Base-by-base conservation (phyloP, 2,329 filamentous ascomycete species). In the Neofusicoccum sp. region DNA sequence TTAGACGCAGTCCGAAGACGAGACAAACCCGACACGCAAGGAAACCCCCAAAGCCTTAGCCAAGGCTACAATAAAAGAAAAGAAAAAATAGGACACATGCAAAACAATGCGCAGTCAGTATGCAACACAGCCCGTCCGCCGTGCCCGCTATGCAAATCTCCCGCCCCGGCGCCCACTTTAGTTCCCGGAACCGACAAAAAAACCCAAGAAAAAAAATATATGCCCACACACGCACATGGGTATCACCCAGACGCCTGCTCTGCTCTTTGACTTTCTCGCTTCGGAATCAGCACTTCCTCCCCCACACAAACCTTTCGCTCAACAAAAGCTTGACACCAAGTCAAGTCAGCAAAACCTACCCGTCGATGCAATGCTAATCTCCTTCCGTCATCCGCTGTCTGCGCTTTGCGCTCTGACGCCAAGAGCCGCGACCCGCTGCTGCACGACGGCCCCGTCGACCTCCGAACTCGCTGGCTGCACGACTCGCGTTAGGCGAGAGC, bases 161-260 rank as follows among this genome's bases (percentile, higher is more conserved):
- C 30, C 38, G 34, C n/a, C 26, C 24, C 6, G 31, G 20, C 24
- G 34, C 34, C 48, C 26, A 20, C 5, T n/a, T 28, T 45, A 30
- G 16, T 14, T 30, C 30, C 14, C 36, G 36, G 36, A 40, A 40
- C 36, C 36, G 36, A 40, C 36, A 6, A 14, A 40, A 40, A 40
- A 40, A 14, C 34, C 48, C 33, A 14, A 28, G 12, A 14, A 34
- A 51, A 51, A 40, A 7, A 48, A 48, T 33, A 56, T 56, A 38
- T n/a, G 28, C 38, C 38, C 38, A 48, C 36, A 56, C 51, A 56
- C 51, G 51, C 51, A 56, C 26, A 56, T 43, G 41, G 54, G 54
- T 58, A 58, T 58, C 54, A 57, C 54, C 54, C 54, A 58, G 43
- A 58, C 54, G 54, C 54, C 54, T 58, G 54, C 41, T 58, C 33